Base-by-base conservation (phyloP, 345 rosid genomes). In the Salix viminalis region DNA sequence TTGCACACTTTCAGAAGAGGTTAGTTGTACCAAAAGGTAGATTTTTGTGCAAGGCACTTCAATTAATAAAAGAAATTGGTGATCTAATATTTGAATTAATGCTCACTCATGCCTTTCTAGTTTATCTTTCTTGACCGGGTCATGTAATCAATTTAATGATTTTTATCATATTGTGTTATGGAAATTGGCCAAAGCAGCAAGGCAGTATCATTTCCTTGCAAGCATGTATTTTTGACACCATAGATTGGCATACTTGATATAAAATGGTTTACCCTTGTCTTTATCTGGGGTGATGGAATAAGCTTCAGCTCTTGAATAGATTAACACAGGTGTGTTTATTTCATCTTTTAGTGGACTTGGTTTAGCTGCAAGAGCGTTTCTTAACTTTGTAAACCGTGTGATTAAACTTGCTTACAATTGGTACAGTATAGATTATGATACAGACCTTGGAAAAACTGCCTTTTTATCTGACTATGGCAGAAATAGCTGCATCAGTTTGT, bases 1-100 rank as follows among this genome's bases (percentile, higher is more conserved):
- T 67, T 96, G 91, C 74, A 61, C 79, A 58, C 89, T 93, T 44
- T 85, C 94, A 71, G 87, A 87, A 77, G 85, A 86, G 97, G 99
- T 93, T 41, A 80, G 90, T 68, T 65, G 16, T 23, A 48, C 19
- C 23, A 39, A 58, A 44, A 41, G 75, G 28, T 23, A 15, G 24
- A 52, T 61, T 26, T 42, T 44, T 36, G 30, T 23, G 52, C 28
- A 41, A 24, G 62, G 62, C 62, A 58, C 26, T 58, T 24, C 4
- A 58, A 23, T n/a, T 8, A 58, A 58, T 34, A 34, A 34, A 34
- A 34, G 36, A 58, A 58, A 58, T 3, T 58, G 4, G 62, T 58
- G 26, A 58, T 58, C 28, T n/a, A 10, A 9, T 58, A 58, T 58
- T 58, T n/a, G 28, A 58, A 58, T 58, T 58, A n/a, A 58, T 58